phyloP scores from a whole-genome alignment of 441 rosid species.

The Adansonia rubrostipa region DNA sequence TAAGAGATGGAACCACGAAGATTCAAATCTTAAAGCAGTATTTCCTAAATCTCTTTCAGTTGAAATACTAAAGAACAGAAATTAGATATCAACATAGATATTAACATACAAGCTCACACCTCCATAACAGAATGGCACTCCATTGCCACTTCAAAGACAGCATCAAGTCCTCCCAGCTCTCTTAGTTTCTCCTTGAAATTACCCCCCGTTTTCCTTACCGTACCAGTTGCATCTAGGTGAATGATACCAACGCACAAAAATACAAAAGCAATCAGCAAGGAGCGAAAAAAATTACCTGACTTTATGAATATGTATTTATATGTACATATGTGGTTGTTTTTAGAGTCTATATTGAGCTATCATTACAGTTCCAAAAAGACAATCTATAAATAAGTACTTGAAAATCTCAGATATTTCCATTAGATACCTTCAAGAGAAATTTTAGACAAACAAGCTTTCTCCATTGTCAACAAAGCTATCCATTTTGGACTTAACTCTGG shows the following conservation, averaged over 20 bases:
- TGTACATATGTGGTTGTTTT: neutral
- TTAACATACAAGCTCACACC: slow-evolving; percentile 81
- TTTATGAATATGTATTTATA: neutral
- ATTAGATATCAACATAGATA: slow-evolving; percentile 23
- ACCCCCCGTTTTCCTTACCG: slow-evolving; percentile 74
- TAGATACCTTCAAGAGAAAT: slow-evolving; percentile 86
- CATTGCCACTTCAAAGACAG: slow-evolving; percentile 83
- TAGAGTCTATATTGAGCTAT: neutral
- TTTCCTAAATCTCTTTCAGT: slow-evolving; percentile 2
- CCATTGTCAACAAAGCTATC: slow-evolving; percentile 85
- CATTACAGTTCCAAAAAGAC: neutral
- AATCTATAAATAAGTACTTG: slow-evolving; percentile 1
- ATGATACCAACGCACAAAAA: slow-evolving; percentile 23
- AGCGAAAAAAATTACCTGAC: neutral
- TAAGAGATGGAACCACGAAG: neutral
- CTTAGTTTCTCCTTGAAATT: slow-evolving; percentile 91
- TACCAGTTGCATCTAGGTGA: slow-evolving; percentile 72
- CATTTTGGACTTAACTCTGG: slow-evolving; percentile 88
- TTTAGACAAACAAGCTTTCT: slow-evolving; percentile 91
- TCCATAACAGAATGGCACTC: slow-evolving; percentile 83
- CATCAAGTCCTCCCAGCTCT: slow-evolving; percentile 94
- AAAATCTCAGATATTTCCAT: neutral
- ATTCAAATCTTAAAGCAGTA: slow-evolving; percentile 14
- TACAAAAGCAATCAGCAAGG: slow-evolving; percentile 21
- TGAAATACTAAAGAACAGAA: slow-evolving; percentile 23